Base-by-base conservation (phyloP, 1,139 yeast species). In the Taphrina populina region DNA sequence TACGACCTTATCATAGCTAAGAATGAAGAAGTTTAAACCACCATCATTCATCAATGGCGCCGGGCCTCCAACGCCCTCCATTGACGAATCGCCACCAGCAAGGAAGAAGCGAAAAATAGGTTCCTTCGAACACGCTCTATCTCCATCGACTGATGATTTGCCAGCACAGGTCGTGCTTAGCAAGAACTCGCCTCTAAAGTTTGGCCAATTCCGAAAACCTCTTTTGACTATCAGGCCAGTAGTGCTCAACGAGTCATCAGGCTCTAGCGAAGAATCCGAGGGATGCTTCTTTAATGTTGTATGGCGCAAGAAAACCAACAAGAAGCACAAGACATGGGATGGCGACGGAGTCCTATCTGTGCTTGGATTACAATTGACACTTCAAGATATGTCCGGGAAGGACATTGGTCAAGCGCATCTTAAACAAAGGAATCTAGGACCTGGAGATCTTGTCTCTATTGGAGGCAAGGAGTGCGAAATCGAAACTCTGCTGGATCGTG, bases 301-400 rank as follows among this genome's bases (percentile, higher is more conserved):
- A 62, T 86, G 84, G 79, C 73, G 98, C 39, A 88, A 86, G 67
- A 75, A 74, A 37, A 74, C 92, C 0, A 75, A 71, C 35, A 87
- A 85, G 69, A 88, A 90, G 73, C 82, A 88, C 68, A 90, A 90
- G 67, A 83, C 90, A 0, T 92, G 98, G 98, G 95, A 88, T 58
- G 95, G 95, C 2, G 98, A 92, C 70, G 97, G 96, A 0, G 69
- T 70, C 23, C 73, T 86, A 4, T 61, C 68, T 0, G 63, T 74
- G 1, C 60, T 58, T 13, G 58, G 44, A 8, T 61, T 63, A 41
- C 35, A 23, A 11, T 58, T 59, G 29, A 62, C 26, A 39, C 41
- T 66, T 59, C 62, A 64, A 21, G 62, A 66, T 19, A 60, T 61
- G 4, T 59, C 62, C 3, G 69, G 68, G 10, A 64, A 65, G 58